Percentiles rank a stretch among this genome's conserved stretches.
Conservation (phyloP, 2,329 filamentous ascomycete species). For the Fusarium goolgardi region DNA sequence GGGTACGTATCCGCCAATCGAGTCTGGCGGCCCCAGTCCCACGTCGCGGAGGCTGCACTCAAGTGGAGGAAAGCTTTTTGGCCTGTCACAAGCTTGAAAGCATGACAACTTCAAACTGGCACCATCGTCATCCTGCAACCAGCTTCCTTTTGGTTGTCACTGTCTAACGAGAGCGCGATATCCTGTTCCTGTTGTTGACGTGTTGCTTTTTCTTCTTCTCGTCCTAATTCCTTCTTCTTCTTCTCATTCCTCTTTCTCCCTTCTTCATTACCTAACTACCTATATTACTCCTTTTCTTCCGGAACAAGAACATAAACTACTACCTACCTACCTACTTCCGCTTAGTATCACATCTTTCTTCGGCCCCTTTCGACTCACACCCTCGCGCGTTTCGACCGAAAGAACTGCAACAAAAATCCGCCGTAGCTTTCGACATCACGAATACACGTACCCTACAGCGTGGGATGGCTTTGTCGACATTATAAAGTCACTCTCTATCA, state of each 20-base stretch:
- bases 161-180: conserved; percentile 1
- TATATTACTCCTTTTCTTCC: conserved; percentile 18
- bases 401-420: conserved; percentile 10
- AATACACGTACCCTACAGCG: background rate
- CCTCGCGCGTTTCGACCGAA: conserved; percentile 22
- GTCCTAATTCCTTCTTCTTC: conserved; percentile 5
- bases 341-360: conserved; percentile 15
- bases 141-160: conserved; percentile 26
- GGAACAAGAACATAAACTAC: background rate
- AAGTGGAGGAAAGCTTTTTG: conserved; percentile 16
- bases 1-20: conserved; percentile 37
- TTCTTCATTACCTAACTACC: background rate
- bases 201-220: conserved; percentile 12
- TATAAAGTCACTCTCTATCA: conserved; percentile 14
- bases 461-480: conserved; percentile 37
- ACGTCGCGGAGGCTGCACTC: conserved; percentile 12
- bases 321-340: conserved; percentile 4
- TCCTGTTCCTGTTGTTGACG: conserved; percentile 7
- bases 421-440: background rate
- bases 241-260: conserved; percentile 7
- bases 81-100: conserved; percentile 34
- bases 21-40: conserved; percentile 4
- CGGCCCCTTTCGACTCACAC: conserved; percentile 21
- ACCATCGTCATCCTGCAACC: conserved; percentile 40
- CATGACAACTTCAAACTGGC: conserved; percentile 40